Evolutionary conservation across 192 early-diverging fungal species (phyloP).

Genomic region (Diversispora epigaea): DNA sequence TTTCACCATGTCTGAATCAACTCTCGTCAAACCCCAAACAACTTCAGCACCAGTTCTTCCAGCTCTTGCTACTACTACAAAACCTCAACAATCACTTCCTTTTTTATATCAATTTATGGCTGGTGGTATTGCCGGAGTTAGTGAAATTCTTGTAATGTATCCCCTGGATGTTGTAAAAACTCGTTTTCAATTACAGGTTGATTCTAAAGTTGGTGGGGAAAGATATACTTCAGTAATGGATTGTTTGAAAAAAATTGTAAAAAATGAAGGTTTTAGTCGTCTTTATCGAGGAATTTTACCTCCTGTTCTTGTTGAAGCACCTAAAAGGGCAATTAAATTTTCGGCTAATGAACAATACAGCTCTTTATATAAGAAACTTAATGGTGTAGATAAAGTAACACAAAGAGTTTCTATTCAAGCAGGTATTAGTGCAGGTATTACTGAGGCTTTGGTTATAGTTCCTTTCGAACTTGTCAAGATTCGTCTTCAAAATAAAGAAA

Average conservation of each 20-base stretch:
- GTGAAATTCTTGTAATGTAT: constrained; percentile 92
- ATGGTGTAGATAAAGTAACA: constrained; percentile 71
- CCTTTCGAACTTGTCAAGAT: constrained; percentile 95
- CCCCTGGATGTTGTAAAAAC: constrained; percentile 78
- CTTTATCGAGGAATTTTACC: constrained; percentile 94
- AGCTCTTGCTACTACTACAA: too few relatives aligned
- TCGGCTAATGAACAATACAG: constrained; percentile 89
- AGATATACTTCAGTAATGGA: constrained; percentile 82
- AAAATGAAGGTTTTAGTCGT: constrained; percentile 75
- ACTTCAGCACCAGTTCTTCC: too few relatives aligned
- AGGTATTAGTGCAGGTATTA: constrained; percentile 87
- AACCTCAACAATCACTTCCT: constrained; percentile 49
- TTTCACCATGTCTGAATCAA: too few relatives aligned
- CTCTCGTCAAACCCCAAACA: too few relatives aligned
- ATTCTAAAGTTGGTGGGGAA: constrained; percentile 67
- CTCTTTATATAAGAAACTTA: constrained; percentile 65
- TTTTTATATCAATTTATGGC: constrained; percentile 79
- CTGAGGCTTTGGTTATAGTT: constrained; percentile 89
- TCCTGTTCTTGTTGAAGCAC: constrained; percentile 96
- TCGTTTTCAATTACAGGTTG: constrained; percentile 94
- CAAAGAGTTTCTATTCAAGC: constrained; percentile 79
- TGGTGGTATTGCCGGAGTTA: constrained; percentile 78
- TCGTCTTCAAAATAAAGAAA: constrained; percentile 88
- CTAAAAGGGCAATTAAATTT: constrained; percentile 98
- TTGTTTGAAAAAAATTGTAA: constrained; percentile 92